Evolutionary conservation across 306 rosid genomes (phyloP).

Genomic region (Chamaecrista fasciculata): DNA sequence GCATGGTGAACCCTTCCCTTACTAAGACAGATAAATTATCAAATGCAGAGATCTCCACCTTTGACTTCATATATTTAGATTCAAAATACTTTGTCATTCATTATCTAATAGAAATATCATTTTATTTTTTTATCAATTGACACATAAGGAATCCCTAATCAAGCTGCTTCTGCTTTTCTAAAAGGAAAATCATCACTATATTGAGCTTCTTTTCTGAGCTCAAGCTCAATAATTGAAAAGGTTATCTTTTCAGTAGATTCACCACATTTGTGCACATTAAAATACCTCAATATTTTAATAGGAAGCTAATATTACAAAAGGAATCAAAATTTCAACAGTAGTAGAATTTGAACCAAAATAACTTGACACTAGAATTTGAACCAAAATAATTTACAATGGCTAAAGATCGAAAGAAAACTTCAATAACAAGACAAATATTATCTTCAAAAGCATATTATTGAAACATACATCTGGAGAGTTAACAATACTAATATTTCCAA

Average conservation of each 20-base stretch:
- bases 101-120: not conserved
- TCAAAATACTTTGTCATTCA: not conserved
- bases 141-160: not conserved
- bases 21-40: slow-evolving; percentile 17
- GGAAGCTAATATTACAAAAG: no score
- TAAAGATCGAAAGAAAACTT: not conserved
- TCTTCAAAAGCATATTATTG: slow-evolving; percentile 26
- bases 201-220: not conserved
- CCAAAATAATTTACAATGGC: not conserved
- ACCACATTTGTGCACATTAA: not conserved
- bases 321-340: no score
- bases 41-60: slow-evolving; percentile 11
- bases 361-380: slow-evolving; percentile 11
- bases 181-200: not conserved
- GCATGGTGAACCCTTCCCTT: not conserved
- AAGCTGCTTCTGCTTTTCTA: not conserved
- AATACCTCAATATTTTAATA: no score
- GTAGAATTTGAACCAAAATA: slow-evolving; percentile 7
- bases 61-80: not conserved
- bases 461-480: slow-evolving; percentile 87
- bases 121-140: not conserved
- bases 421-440: slow-evolving; percentile 17
- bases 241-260: not conserved
- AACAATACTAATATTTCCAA: slow-evolving; percentile 86
- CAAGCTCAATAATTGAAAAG: not conserved